Conservation (phyloP, 192 early-diverging fungal species). For the Coemansia sp. region DNA sequence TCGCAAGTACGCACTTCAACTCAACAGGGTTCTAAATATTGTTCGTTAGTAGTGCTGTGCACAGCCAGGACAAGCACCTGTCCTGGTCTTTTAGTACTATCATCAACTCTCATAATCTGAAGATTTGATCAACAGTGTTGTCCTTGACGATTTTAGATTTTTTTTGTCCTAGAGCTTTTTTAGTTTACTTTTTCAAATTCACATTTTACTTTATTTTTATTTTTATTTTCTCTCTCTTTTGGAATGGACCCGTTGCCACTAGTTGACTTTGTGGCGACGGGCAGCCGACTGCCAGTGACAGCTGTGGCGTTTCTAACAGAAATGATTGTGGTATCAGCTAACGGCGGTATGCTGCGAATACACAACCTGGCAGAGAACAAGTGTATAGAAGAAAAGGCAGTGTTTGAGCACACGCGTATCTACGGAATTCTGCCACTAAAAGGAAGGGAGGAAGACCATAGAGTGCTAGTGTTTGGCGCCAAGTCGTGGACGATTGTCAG, state of each 20-base stretch:
- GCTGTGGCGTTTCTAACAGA: conserved; percentile 50
- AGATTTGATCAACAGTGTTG: not conserved
- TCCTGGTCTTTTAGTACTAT: not conserved
- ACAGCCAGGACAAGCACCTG: no score
- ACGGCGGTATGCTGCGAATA: conserved; percentile 45
- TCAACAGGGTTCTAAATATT: not conserved
- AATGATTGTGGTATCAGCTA: conserved; percentile 38
- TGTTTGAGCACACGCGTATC: conserved; percentile 44
- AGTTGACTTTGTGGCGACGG: not conserved
- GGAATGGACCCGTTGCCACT: not conserved
- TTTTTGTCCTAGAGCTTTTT: not conserved
- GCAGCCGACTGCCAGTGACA: conserved; percentile 45
- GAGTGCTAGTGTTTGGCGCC: conserved; percentile 56
- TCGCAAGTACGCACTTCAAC: not conserved
- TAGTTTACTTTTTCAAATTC: not conserved
- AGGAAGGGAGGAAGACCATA: not conserved
- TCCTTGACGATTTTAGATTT: not conserved
- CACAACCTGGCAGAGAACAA: conserved; percentile 24
- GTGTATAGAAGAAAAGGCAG: conserved; percentile 2
- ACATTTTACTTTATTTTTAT: not conserved
- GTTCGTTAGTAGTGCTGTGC: not conserved
- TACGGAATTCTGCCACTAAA: conserved; percentile 46
- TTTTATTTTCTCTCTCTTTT: not conserved
- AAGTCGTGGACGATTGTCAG: conserved; percentile 52
- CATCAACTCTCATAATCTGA: not conserved